These are phyloP conservation scores for Apiospora aurea DNA, from an alignment of 2,329 filamentous ascomycete genomes.

Conservation along the genomic window DNA sequence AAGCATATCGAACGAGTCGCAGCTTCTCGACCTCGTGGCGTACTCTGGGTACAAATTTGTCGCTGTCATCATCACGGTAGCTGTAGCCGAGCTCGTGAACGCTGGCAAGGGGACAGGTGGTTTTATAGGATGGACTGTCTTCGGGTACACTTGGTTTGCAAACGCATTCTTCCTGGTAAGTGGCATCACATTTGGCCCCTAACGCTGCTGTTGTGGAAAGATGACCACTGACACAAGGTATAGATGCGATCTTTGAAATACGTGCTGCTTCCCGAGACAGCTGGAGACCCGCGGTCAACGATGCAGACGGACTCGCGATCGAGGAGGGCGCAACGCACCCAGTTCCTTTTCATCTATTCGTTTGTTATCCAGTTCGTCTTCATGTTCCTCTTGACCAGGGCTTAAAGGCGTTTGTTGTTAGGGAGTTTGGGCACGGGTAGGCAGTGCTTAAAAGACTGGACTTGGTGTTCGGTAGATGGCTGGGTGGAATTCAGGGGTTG, in stretches of 20 bases:
- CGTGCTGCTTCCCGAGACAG: slow-evolving; percentile 87
- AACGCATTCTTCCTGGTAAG: slow-evolving; percentile 94
- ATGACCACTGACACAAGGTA: not conserved
- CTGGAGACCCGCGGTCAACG: slow-evolving; percentile 68
- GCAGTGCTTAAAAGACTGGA: slow-evolving; percentile 15
- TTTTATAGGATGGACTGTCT: slow-evolving; percentile 88
- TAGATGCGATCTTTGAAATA: slow-evolving; percentile 95
- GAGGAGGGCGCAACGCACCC: slow-evolving; percentile 86
- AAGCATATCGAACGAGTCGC: slow-evolving; percentile 91
- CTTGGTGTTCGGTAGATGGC: slow-evolving; percentile 19
- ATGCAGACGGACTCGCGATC: slow-evolving; percentile 78
- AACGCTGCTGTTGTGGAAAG: not conserved
- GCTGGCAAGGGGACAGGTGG: slow-evolving; percentile 83
- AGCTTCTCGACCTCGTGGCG: slow-evolving; percentile 90
- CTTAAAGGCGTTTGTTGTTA: slow-evolving; percentile 25
- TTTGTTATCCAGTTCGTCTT: slow-evolving; percentile 94
- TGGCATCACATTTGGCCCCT: slow-evolving; percentile 29
- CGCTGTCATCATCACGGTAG: slow-evolving; percentile 89
- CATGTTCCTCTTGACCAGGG: slow-evolving; percentile 77
- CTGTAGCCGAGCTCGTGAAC: slow-evolving; percentile 78
- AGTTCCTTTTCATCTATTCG: slow-evolving; percentile 93
- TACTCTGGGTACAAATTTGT: slow-evolving; percentile 99
- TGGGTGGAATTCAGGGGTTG: slow-evolving; percentile 3
- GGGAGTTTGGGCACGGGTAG: slow-evolving; percentile 5
- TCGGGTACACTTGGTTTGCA: slow-evolving; percentile 89